Conservation (phyloP, 306 rosid species). For the Malus asiatica region DNA sequence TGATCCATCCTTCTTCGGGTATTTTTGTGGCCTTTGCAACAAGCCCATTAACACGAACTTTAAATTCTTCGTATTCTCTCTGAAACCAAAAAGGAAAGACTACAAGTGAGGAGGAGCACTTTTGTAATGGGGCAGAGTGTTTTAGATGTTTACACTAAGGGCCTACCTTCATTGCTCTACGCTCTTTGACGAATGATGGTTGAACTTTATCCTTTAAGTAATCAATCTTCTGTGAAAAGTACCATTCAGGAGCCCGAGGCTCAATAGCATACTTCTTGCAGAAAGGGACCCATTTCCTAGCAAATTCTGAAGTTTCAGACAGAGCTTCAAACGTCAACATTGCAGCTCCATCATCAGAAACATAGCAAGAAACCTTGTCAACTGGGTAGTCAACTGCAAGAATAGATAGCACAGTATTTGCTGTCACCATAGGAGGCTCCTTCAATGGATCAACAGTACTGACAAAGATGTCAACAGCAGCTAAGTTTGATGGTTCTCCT, state of each 20-base stretch:
- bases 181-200: slow-evolving; percentile 91
- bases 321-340: slow-evolving; percentile 98
- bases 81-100: slow-evolving; percentile 22
- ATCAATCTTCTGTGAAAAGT: slow-evolving; percentile 90
- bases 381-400: slow-evolving; percentile 96
- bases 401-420: slow-evolving; percentile 89
- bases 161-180: slow-evolving; percentile 91
- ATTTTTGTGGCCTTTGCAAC: slow-evolving; percentile 79
- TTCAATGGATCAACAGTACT: slow-evolving; percentile 95
- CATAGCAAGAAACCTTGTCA: slow-evolving; percentile 95
- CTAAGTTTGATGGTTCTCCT: slow-evolving; percentile 89
- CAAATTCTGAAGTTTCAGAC: slow-evolving; percentile 86
- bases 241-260: slow-evolving; percentile 98
- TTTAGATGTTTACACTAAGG: slow-evolving; percentile 5
- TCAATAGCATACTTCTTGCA: slow-evolving; percentile 72
- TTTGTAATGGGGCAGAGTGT: not conserved
- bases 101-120: slow-evolving; percentile 10
- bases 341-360: slow-evolving; percentile 97
- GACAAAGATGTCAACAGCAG: slow-evolving; percentile 93
- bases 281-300: slow-evolving; percentile 95
- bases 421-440: slow-evolving; percentile 98
- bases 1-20: slow-evolving; percentile 97
- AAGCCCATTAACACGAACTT: slow-evolving; percentile 74
- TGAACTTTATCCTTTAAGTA: slow-evolving; percentile 93
- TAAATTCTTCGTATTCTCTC: slow-evolving; percentile 98